These are phyloP conservation scores for Cicer bijugum DNA, from an alignment of 306 rosid genomes.

Conservation along the genomic window DNA sequence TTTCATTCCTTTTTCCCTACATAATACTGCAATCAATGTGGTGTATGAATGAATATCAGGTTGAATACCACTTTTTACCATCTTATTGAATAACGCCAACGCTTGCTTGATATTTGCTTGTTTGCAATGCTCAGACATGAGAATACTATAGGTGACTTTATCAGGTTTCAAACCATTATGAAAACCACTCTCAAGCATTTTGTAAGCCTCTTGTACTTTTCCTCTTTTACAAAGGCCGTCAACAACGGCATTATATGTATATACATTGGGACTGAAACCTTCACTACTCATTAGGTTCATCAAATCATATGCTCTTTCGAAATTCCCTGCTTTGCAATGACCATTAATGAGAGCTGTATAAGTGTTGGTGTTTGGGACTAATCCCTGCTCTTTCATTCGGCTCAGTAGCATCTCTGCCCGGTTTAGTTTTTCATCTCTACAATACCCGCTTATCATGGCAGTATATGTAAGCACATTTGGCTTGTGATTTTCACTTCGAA, in stretches of 20 bases:
- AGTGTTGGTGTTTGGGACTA: slow-evolving; percentile 77
- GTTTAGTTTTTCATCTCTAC: slow-evolving; percentile 70
- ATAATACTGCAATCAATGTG: slow-evolving; percentile 72
- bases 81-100: slow-evolving; percentile 73
- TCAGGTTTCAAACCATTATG: slow-evolving; percentile 58
- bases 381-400: slow-evolving; percentile 88
- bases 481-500: slow-evolving; percentile 76
- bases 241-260: slow-evolving; percentile 73
- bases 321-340: slow-evolving; percentile 72
- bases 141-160: slow-evolving; percentile 72
- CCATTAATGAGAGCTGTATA: slow-evolving; percentile 80
- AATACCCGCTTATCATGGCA: slow-evolving; percentile 86
- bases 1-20: slow-evolving; percentile 66
- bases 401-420: slow-evolving; percentile 82
- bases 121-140: slow-evolving; percentile 78
- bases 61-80: slow-evolving; percentile 74
- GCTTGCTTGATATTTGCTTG: slow-evolving; percentile 61
- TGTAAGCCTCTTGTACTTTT: slow-evolving; percentile 68
- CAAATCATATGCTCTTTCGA: slow-evolving; percentile 67
- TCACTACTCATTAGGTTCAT: slow-evolving; percentile 68
- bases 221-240: slow-evolving; percentile 83
- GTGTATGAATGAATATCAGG: slow-evolving; percentile 80
- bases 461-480: slow-evolving; percentile 87
- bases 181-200: slow-evolving; percentile 58
- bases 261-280: slow-evolving; percentile 75